Evolutionary conservation across 345 rosid genomes (phyloP).

Genomic region (Gossypium rotundifolium): DNA sequence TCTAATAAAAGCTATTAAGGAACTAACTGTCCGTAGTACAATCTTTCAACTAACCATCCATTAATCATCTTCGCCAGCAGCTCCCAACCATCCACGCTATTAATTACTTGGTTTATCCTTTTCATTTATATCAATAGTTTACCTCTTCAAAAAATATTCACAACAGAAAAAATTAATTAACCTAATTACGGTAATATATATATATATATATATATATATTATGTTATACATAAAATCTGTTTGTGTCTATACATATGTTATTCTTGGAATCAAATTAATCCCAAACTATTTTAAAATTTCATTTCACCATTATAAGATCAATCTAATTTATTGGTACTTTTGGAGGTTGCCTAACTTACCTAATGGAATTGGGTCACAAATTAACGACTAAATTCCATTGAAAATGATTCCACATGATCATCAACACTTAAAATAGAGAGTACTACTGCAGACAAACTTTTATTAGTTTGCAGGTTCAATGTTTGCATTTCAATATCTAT

Average conservation of each 20-base stretch:
- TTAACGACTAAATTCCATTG: not conserved
- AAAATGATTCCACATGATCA: not conserved
- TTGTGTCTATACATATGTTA: not conserved
- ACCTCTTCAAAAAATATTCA: no score
- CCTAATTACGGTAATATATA: no score
- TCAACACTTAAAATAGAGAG: not conserved
- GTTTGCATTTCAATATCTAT: not conserved
- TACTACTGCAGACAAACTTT: not conserved
- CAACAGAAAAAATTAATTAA: no score
- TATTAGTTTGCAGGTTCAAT: not conserved
- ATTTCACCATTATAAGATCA: not conserved
- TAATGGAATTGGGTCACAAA: not conserved
- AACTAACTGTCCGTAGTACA: conserved; percentile 23
- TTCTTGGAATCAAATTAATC: no score
- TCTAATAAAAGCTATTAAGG: conserved; percentile 11
- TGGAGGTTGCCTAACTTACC: not conserved
- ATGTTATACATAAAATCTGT: not conserved
- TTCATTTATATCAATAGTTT: no score
- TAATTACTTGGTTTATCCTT: no score
- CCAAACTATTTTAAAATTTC: not conserved
- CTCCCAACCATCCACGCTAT: conserved; percentile 19
- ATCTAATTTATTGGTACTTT: not conserved
- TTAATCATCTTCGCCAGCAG: conserved; percentile 16
- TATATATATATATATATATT: no score
- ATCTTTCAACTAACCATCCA: conserved; percentile 31